Evolutionary conservation across 164 flowering plant species (phyloP), one percentile per base, ranked within the genome.

Genomic region (Vitis cinerea): DNA sequence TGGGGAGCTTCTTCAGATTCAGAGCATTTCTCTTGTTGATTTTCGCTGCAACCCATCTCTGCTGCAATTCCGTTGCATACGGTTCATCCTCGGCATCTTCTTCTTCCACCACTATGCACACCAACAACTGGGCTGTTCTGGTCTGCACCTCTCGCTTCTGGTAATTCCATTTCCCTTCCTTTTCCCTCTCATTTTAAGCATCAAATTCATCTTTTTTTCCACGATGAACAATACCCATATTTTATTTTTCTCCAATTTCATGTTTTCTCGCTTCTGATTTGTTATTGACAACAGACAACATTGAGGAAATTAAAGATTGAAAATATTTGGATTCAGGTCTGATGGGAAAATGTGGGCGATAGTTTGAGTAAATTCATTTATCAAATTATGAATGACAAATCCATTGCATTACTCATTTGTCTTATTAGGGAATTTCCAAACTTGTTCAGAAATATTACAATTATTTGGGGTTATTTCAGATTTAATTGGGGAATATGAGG

Each of bases 141-240:
- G 97, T 91, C 69, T 94, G 99, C 84, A 94, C 99, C 52, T 94
- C 99, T 67, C 97, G 97, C 27, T 92, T 88, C 83, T 94, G 97
- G 97, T 94, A 83, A 74, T 8, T 27, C n/a, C 9, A 9, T 37
- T 37, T 37, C 44, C 50, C 14, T 47, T 47, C 44, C 13, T 66
- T 16, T 15, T 27, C 27, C 5, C 29, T 9, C 37, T 59, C 14
- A 59, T 15, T 59, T 59, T 23, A 23, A 1, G 27, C 27, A 49
- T 29, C 69, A 11, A 29, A 8, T 52, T 52, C 55, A 31, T 2
- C 16, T 8, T 13, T 31, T 67, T 27, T 23, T 5, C 13, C 44
- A 16, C 0, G n/a, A 47, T 70, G 6, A 52, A 53, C 9, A 47
- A 53, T 23, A 19, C 62, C 50, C 57, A 5, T 47, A 2, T 68